Percentiles rank a stretch among this genome's conserved stretches.
phyloP scores from a whole-genome alignment of 2,329 filamentous ascomycete genomes.

The Scedosporium aurantiacum region DNA sequence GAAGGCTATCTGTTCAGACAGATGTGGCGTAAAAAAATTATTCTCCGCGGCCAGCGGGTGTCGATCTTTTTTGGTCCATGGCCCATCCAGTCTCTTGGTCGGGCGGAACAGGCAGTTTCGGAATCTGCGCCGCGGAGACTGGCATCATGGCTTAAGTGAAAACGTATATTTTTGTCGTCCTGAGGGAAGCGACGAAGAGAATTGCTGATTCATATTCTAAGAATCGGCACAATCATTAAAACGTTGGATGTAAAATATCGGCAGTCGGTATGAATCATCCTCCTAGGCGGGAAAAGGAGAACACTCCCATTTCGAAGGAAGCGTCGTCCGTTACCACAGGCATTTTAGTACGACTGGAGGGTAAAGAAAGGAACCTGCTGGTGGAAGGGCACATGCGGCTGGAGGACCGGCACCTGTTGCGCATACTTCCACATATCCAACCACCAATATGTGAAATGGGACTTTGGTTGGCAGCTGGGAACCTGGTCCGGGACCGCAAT shows the following conservation, averaged over 20 bases:
- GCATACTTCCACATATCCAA: slow-evolving; percentile 44
- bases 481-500: slow-evolving; percentile 16
- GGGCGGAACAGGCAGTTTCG: too few relatives aligned
- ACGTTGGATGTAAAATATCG: not conserved
- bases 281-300: not conserved
- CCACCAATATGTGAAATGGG: slow-evolving; percentile 35
- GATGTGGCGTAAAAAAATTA: not conserved
- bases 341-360: slow-evolving; percentile 38
- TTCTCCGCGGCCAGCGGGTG: too few relatives aligned
- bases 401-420: slow-evolving; percentile 35
- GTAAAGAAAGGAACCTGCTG: slow-evolving; percentile 42
- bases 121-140: too few relatives aligned
- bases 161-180: too few relatives aligned
- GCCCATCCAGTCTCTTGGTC: too few relatives aligned
- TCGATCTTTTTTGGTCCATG: too few relatives aligned
- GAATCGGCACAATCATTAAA: too few relatives aligned
- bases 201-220: too few relatives aligned
- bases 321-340: slow-evolving; percentile 2
- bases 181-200: too few relatives aligned
- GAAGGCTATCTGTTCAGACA: not conserved
- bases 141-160: too few relatives aligned
- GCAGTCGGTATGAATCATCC: not conserved
- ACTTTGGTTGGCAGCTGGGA: slow-evolving; percentile 31
- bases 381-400: slow-evolving; percentile 39
- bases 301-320: not conserved